phyloP scores from a whole-genome alignment of 2,329 filamentous ascomycete genomes.

The Penicillium hesseltinei region DNA sequence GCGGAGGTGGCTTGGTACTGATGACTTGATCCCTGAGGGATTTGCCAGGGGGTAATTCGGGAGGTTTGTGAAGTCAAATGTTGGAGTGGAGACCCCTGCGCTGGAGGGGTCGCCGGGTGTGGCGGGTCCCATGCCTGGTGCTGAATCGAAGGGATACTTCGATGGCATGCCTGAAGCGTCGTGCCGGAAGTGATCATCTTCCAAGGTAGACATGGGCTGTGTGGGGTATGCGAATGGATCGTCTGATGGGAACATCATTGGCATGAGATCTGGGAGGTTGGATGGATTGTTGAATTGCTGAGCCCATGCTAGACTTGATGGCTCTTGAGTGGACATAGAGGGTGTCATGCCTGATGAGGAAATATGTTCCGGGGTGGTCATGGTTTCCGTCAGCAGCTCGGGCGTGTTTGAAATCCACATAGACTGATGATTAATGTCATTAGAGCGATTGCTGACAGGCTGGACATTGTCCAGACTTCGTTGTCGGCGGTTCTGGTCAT shows the following conservation, averaged over 20 bases:
- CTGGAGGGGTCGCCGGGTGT: constrained; percentile 18
- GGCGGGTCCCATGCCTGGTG: constrained; percentile 16
- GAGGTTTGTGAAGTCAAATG: constrained; percentile 31
- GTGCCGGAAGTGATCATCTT: constrained; percentile 43
- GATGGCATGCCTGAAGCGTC: constrained; percentile 21
- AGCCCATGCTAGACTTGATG: constrained; percentile 29
- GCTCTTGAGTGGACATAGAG: constrained; percentile 25
- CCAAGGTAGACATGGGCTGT: constrained; percentile 49
- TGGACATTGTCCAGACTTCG: constrained; percentile 34
- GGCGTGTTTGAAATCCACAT: constrained; percentile 28
- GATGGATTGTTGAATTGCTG: constrained; percentile 34
- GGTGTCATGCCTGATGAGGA: constrained; percentile 20
- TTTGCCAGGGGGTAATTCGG: constrained; percentile 25
- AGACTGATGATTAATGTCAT: constrained; percentile 22
- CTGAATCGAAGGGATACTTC: constrained; percentile 27
- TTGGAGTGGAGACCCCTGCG: constrained; percentile 23
- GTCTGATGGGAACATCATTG: constrained; percentile 52
- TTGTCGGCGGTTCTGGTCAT: constrained; percentile 25
- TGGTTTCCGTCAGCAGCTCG: constrained; percentile 31
- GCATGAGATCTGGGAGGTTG: constrained; percentile 48
- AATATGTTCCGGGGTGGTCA: constrained; percentile 31
- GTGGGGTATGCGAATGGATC: constrained; percentile 53
- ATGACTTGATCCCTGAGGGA: constrained; percentile 24
- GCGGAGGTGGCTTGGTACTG: constrained; percentile 32
- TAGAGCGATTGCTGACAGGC: constrained; percentile 15